Evolutionary conservation across 2,329 filamentous ascomycete species (phyloP).

Genomic region (Ascochyta viciae-villosae): DNA sequence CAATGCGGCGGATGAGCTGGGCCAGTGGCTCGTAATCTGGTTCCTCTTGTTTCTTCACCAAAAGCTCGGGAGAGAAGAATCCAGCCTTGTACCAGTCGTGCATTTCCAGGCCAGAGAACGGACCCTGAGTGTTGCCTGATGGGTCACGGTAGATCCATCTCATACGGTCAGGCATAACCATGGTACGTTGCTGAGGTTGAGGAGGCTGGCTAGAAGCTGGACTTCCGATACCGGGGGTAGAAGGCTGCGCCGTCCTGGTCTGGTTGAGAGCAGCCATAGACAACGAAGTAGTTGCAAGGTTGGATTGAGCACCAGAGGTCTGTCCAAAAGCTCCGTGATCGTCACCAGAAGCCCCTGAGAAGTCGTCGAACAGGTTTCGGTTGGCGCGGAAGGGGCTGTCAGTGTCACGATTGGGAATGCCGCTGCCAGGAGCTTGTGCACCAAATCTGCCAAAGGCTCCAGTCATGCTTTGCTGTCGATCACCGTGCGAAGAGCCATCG

Average conservation of each 20-base stretch:
- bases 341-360: constrained; percentile 39
- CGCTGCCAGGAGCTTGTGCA: constrained; percentile 35
- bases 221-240: constrained; percentile 50
- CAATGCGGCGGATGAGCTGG: constrained; percentile 92
- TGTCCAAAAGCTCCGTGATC: constrained; percentile 39
- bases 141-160: constrained; percentile 98
- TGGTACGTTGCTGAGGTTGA: constrained; percentile 75
- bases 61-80: constrained; percentile 93
- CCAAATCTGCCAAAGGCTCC: constrained; percentile 72
- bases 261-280: constrained; percentile 44
- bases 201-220: constrained; percentile 72
- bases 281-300: constrained; percentile 38
- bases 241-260: constrained; percentile 43
- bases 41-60: constrained; percentile 95
- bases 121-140: constrained; percentile 88
- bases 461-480: constrained; percentile 57
- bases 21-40: constrained; percentile 92
- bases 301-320: constrained; percentile 29
- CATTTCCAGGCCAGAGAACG: constrained; percentile 97
- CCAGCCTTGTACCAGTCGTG: constrained; percentile 99
- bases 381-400: constrained; percentile 51
- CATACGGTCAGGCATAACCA: constrained; percentile 99
- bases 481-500: constrained; percentile 55
- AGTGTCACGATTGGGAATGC: constrained; percentile 45
- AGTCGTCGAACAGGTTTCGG: constrained; percentile 50